A percentile compares a stretch with the other conserved stretches of the same genome.
phyloP scores from a whole-genome alignment of 305 asterid genomes.

The Fraxinus baroniana region DNA sequence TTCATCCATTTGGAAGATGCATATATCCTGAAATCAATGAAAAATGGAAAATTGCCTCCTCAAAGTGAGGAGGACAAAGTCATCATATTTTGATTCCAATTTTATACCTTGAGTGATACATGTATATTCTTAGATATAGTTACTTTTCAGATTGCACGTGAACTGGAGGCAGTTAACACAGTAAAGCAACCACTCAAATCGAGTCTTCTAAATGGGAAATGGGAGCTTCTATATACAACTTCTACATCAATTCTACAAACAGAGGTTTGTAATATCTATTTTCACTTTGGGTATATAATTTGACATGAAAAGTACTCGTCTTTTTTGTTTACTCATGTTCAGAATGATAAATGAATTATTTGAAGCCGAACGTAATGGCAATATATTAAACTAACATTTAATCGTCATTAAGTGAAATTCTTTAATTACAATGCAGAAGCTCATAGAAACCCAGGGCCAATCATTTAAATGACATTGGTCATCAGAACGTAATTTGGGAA shows the following conservation, averaged over 20 bases:
- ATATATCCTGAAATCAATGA: neutral
- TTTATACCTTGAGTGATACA: neutral
- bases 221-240: conserved; percentile 69
- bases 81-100: neutral
- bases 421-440: neutral
- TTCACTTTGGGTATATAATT: neutral
- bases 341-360: neutral
- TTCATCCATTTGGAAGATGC: neutral
- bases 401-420: neutral
- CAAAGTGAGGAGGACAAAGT: neutral
- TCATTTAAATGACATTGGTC: neutral
- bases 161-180: conserved; percentile 50
- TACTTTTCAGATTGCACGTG: conserved; percentile 37
- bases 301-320: neutral
- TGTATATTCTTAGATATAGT: neutral
- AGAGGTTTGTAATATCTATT: conserved; percentile 32
- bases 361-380: neutral
- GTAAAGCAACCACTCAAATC: conserved; percentile 63
- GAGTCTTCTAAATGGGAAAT: conserved; percentile 52
- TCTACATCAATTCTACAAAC: conserved; percentile 54
- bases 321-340: neutral
- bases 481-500: neutral
- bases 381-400: neutral
- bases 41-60: neutral
- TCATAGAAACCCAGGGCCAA: neutral